Base-by-base conservation (phyloP, 2,329 filamentous ascomycete genomes). In the Monosporascus ibericus region DNA sequence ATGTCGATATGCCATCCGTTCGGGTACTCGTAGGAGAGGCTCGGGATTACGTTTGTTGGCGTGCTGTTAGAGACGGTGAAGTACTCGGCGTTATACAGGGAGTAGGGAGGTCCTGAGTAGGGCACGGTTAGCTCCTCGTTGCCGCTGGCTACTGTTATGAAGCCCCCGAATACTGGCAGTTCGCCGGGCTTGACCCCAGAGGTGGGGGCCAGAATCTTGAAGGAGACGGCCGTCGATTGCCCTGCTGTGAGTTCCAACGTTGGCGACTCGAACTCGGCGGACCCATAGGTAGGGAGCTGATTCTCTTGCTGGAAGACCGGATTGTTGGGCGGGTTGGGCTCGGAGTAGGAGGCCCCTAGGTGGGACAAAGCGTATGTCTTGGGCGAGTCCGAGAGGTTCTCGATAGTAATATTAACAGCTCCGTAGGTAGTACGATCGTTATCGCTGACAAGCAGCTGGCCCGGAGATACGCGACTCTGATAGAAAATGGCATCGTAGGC, bases 401-500 rank as follows among this genome's bases (percentile, higher is more conserved):
- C 48, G 20, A 67, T 64, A 15, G 58, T 65, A 22, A 67, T 51
- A 42, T 63, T 64, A 14, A 54, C 57, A 24, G 44, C 52, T 2
- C 58, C 60, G 18, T 52, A 57, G 6, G 38, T 37, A 17, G 39
- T 51, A 15, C 30, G 54, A 20, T 50, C 52, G 20, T 56, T 57
- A 20, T 60, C 60, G 3, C 50, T 48, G 3, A 61, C 50, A 15
- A 55, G 55, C n/a, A 65, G 51, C 47, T 64, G 58, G 2, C 61
- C 57, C 4, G 63, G 63, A 7, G 51, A 58, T 15, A 67, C 52
- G 11, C 40, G 51, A 5, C 50, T 63, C 38, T 59, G 49, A 5
- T 59, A 54, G 15, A 51, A 58, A 22, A 68, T 56, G 17, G 68
- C 68, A 17, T 64, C 58, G 40, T 67, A 67, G 3, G 56, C 63